Conservation (phyloP, 176 grass and related monocot species). For the Elaeis guineensis region DNA sequence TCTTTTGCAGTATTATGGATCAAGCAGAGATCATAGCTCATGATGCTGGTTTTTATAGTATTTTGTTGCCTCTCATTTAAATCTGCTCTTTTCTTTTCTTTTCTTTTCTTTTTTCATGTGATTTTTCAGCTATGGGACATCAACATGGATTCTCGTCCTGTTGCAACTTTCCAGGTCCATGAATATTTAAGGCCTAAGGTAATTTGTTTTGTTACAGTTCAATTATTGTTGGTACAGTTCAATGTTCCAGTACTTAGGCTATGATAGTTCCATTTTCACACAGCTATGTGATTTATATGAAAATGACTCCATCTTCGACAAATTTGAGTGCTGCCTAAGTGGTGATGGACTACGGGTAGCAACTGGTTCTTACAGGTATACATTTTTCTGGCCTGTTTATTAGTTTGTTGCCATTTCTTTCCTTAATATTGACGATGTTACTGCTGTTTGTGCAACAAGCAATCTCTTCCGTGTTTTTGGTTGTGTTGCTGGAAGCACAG, state of each 20-base stretch:
- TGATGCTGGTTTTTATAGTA: too few relatives aligned
- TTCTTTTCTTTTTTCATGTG: conserved; percentile 13
- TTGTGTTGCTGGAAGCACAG: conserved; percentile 41
- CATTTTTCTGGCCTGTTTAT: background rate
- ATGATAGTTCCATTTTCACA: conserved; percentile 13
- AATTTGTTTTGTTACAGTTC: conserved; percentile 15
- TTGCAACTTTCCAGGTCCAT: conserved; percentile 86
- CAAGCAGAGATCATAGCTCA: too few relatives aligned
- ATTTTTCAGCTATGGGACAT: conserved; percentile 82
- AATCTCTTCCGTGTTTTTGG: conserved; percentile 87
- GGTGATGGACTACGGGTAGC: conserved; percentile 79
- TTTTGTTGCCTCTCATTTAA: too few relatives aligned
- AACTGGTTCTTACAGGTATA: conserved; percentile 94
- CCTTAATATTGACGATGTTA: conserved; percentile 19
- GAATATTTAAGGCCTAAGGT: conserved; percentile 97
- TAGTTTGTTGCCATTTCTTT: background rate
- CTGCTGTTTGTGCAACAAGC: conserved; percentile 35
- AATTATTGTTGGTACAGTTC: too few relatives aligned
- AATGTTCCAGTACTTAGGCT: too few relatives aligned
- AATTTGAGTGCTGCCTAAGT: conserved; percentile 95
- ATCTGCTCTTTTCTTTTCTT: background rate
- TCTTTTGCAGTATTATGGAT: too few relatives aligned
- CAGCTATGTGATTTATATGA: conserved; percentile 99
- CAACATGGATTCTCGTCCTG: conserved; percentile 89
- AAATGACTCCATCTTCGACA: conserved; percentile 97